phyloP scores from a whole-genome alignment of 2,329 filamentous ascomycete genomes.

The Eutypa lata region DNA sequence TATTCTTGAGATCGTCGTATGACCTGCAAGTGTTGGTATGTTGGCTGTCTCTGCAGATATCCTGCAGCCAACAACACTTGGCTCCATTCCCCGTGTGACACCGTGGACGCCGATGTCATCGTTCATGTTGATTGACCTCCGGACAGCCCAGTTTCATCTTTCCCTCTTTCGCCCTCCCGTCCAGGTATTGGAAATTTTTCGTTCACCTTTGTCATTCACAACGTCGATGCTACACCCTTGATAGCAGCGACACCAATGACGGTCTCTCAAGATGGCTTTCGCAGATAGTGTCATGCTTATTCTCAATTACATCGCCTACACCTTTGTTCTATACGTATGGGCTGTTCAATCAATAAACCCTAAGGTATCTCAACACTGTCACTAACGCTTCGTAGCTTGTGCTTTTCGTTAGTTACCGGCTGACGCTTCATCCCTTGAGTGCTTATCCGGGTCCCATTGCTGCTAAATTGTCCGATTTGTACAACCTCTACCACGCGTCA shows the following conservation, averaged over 20 bases:
- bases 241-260: not conserved
- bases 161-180: too few relatives aligned
- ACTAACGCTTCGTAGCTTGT: not conserved
- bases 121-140: too few relatives aligned
- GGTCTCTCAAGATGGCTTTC: not conserved
- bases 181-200: too few relatives aligned
- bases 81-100: too few relatives aligned
- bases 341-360: not conserved
- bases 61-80: too few relatives aligned
- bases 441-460: not conserved
- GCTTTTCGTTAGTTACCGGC: not conserved
- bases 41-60: too few relatives aligned
- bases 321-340: not conserved
- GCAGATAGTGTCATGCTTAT: not conserved
- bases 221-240: too few relatives aligned
- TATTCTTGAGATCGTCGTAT: too few relatives aligned
- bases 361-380: not conserved
- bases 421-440: not conserved
- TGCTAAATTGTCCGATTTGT: not conserved
- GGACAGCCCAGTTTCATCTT: too few relatives aligned
- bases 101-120: too few relatives aligned
- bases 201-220: too few relatives aligned
- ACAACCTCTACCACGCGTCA: not conserved
- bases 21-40: too few relatives aligned
- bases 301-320: not conserved